These are phyloP conservation scores for Acacia pycnantha DNA, from an alignment of 331 rosid genomes.

Conservation along the genomic window DNA sequence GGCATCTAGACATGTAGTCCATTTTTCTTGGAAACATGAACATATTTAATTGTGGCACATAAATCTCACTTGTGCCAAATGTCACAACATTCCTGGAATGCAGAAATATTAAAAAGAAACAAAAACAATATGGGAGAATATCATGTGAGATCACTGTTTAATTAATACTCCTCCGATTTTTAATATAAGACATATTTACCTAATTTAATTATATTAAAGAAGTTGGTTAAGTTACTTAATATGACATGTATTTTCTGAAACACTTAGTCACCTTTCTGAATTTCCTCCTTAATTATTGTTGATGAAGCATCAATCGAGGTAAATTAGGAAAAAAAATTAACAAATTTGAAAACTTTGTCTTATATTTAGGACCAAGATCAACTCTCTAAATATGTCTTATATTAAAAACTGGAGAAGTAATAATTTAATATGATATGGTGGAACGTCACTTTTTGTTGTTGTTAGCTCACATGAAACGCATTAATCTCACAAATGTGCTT, in stretches of 20 bases:
- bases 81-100: not conserved
- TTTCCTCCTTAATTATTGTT: no score
- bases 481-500: not conserved
- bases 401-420: rapidly evolving
- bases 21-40: not conserved
- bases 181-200: no score
- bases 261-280: no score
- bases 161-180: not conserved
- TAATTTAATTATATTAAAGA: no score
- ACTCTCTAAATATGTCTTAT: no score
- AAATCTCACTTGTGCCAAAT: not conserved
- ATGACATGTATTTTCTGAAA: no score
- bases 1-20: not conserved
- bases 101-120: not conserved
- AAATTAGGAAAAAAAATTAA: no score
- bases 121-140: not conserved
- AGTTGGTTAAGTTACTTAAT: no score
- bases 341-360: no score
- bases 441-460: not conserved
- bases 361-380: no score
- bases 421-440: not conserved
- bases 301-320: no score
- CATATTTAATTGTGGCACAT: not conserved
- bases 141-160: not conserved
- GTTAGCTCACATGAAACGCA: slow-evolving; percentile 7